Percentiles rank a stretch among this genome's conserved stretches.
phyloP scores from a whole-genome alignment of 768 basidiomycete species.

The Crassisporium funariophilum region DNA sequence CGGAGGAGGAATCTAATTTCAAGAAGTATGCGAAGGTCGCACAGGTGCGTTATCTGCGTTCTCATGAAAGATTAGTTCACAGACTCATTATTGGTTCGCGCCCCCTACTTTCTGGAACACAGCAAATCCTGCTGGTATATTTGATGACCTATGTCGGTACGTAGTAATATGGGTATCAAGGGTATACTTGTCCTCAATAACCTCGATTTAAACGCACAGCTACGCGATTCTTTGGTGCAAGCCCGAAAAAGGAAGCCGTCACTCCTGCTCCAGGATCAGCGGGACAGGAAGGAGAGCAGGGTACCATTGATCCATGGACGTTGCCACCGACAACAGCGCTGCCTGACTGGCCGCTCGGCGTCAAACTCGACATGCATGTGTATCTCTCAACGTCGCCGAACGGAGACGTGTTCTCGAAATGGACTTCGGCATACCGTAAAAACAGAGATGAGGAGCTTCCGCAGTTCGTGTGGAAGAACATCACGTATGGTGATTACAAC shows the following conservation, averaged over 20 bases:
- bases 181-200: conserved; percentile 2
- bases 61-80: no score
- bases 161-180: background rate
- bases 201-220: conserved; percentile 32
- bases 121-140: background rate
- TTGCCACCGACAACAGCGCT: conserved; percentile 55
- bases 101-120: background rate
- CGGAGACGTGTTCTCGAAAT: conserved; percentile 60
- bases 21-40: conserved; percentile 5
- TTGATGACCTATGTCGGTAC: background rate
- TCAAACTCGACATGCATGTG: conserved; percentile 70
- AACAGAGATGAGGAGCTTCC: conserved; percentile 57
- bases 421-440: conserved; percentile 51
- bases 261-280: conserved; percentile 12
- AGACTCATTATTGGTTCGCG: background rate
- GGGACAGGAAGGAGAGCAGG: conserved; percentile 16
- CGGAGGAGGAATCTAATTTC: conserved; percentile 7
- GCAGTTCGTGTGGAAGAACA: conserved; percentile 74
- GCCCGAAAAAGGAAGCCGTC: conserved; percentile 32
- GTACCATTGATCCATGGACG: conserved; percentile 47
- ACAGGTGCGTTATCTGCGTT: conserved; percentile 5
- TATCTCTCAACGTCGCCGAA: conserved; percentile 68
- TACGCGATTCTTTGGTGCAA: conserved; percentile 41
- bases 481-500: conserved; percentile 77
- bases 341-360: conserved; percentile 63